Evolutionary conservation across 1,284 basidiomycete genomes (phyloP), one percentile per base, ranked within the genome.

Genomic region (Ganoderma resinaceum): DNA sequence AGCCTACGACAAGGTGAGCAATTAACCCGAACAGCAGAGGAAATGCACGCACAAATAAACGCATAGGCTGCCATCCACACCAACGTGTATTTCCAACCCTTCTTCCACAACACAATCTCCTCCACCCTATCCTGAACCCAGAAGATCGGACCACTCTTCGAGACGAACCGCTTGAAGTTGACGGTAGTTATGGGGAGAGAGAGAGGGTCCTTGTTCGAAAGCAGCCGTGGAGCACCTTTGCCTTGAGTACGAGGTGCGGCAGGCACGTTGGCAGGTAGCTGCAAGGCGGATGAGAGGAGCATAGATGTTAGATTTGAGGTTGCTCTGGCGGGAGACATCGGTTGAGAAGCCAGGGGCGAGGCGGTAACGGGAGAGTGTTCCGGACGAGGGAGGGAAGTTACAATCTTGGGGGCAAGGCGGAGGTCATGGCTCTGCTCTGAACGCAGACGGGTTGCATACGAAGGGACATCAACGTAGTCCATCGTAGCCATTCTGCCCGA

Each of bases 91-190:
- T 84, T 86, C 88, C 87, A 89, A 0, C 91, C 91, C 65, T 84
- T 83, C 77, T 85, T 89, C 92, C 93, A 94, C 69, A 91, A 79
- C 1, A 94, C 64, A 20, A 93, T 84, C 78, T 94, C 92, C 75
- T 94, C 92, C 23, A 90, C 73, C 2, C 92, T 81, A 74, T 94
- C 93, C 78, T 92, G 91, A 16, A 94, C 71, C 92, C 92, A 94
- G 73, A 93, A 94, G 7, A 93, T 80, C 0, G 90, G 89, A 0
- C 91, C 91, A 4, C 87, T 82, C 70, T 84, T 87, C 8, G 87
- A 83, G 1, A 94, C 85, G 69, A 94, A 94, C 9, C 91, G 82
- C 68, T 89, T 86, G 76, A 94, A 94, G 74, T 94, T 93, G 65
- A 83, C 84, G 0, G 91, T 89, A 68, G 89, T 91, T 40, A 89